Percentiles rank a stretch among this genome's conserved stretches.
Conservation (phyloP, 2,329 filamentous ascomycete species). For the Ustilaginoidea virens region DNA sequence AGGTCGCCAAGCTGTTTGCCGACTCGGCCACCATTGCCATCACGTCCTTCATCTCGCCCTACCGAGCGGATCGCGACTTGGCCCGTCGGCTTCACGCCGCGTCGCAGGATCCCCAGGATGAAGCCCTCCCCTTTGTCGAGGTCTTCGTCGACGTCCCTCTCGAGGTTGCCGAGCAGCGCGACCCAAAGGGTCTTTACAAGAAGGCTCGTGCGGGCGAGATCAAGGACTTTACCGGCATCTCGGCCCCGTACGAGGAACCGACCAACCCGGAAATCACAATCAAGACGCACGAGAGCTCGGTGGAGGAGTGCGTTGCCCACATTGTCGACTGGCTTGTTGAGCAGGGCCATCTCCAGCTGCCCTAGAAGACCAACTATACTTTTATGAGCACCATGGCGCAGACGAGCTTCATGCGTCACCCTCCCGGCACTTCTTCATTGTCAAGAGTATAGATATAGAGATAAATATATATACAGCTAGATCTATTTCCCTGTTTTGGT, state of each 20-base stretch:
- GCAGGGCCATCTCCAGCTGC: conserved; percentile 34
- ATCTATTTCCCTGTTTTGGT: too few species aligned
- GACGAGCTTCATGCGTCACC: too few species aligned
- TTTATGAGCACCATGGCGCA: too few species aligned
- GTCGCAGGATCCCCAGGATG: conserved; percentile 35
- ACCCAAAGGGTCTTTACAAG: conserved; percentile 96
- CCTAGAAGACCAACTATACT: not conserved
- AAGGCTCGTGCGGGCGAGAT: conserved; percentile 89
- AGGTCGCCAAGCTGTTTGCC: conserved; percentile 91
- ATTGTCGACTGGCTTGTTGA: conserved; percentile 68
- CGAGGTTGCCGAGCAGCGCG: conserved; percentile 82
- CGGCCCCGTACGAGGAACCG: conserved; percentile 87
- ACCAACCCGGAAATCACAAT: conserved; percentile 76
- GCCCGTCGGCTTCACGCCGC: conserved; percentile 67
- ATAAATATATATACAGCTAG: too few species aligned
- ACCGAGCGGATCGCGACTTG: conserved; percentile 69
- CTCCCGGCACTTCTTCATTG: too few species aligned
- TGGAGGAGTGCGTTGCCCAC: conserved; percentile 76
- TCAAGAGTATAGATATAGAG: too few species aligned
- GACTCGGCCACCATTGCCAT: conserved; percentile 78
- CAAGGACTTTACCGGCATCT: conserved; percentile 94
- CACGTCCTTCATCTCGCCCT: conserved; percentile 94
- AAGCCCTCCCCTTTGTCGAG: conserved; percentile 76
- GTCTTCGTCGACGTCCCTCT: conserved; percentile 86
- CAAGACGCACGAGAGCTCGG: conserved; percentile 62